Conservation (phyloP, 1,284 basidiomycete genomes). For the Sutorius eximius region DNA sequence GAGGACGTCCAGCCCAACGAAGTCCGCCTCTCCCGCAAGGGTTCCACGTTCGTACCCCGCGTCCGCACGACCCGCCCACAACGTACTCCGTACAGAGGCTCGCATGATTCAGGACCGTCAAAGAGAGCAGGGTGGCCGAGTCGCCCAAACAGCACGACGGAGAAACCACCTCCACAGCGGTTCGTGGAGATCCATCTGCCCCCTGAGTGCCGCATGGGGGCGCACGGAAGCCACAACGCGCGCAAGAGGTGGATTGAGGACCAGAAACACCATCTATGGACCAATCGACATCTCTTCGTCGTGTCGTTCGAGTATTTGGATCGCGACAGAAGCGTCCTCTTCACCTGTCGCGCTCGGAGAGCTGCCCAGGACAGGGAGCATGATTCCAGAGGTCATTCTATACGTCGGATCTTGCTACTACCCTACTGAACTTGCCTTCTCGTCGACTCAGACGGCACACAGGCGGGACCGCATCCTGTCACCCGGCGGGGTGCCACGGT, state of each 20-base stretch:
- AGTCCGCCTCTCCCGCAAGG: constrained; percentile 39
- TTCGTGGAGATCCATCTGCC: constrained; percentile 16
- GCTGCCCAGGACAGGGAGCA: not conserved
- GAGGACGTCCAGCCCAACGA: constrained; percentile 50
- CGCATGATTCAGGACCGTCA: not conserved
- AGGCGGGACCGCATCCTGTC: not conserved
- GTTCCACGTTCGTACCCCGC: constrained; percentile 33
- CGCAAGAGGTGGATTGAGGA: constrained; percentile 15
- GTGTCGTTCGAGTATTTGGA: constrained; percentile 8
- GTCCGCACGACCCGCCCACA: constrained; percentile 18
- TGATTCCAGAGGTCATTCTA: constrained; percentile 12
- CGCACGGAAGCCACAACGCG: constrained; percentile 4
- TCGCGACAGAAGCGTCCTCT: constrained; percentile 5
- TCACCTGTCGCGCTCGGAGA: constrained; percentile 9
- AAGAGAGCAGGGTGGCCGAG: constrained; percentile 2
- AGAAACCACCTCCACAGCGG: not conserved
- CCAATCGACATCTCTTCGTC: constrained; percentile 10
- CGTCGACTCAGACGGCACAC: constrained; percentile 1
- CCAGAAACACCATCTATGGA: constrained; percentile 9
- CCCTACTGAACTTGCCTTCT: not conserved
- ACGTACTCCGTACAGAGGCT: not conserved
- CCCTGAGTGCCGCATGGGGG: constrained; percentile 20
- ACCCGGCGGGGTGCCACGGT: not conserved
- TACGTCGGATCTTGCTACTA: not conserved
- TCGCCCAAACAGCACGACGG: not conserved